Conservation (phyloP, 805 yeast species). For the Zygosaccharomyces bailii region DNA sequence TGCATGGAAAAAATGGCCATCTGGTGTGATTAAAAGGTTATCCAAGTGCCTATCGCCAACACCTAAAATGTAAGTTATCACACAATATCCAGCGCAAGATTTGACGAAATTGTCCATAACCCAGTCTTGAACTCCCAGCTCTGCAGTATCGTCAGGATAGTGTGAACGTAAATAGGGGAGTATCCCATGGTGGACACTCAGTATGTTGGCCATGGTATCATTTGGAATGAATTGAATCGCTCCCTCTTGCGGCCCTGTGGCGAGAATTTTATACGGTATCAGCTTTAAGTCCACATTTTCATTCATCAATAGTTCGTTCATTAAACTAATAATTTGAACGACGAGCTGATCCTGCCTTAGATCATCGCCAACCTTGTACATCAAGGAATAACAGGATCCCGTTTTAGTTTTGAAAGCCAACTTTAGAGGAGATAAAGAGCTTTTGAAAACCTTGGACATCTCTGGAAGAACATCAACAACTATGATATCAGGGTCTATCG, state of each 20-base stretch:
- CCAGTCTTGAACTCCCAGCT: slow-evolving; percentile 39
- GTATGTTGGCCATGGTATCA: slow-evolving; percentile 76
- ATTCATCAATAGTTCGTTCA: slow-evolving; percentile 83
- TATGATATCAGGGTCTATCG: slow-evolving; percentile 75
- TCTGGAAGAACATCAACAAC: slow-evolving; percentile 76
- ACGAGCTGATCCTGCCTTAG: slow-evolving; percentile 94
- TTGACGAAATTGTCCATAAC: slow-evolving; percentile 93
- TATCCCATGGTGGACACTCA: slow-evolving; percentile 72
- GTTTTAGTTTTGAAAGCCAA: slow-evolving; percentile 63
- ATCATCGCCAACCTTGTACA: slow-evolving; percentile 95
- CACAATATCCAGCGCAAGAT: slow-evolving; percentile 97
- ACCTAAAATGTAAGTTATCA: slow-evolving; percentile 87
- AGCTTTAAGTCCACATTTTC: slow-evolving; percentile 86
- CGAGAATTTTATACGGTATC: slow-evolving; percentile 85
- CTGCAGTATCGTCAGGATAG: slow-evolving; percentile 49
- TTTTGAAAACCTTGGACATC: slow-evolving; percentile 83
- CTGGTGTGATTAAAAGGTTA: slow-evolving; percentile 73
- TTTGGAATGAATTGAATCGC: slow-evolving; percentile 93
- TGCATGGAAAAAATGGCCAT: slow-evolving; percentile 93
- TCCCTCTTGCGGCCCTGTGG: slow-evolving; percentile 89
- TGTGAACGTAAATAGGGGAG: slow-evolving; percentile 64
- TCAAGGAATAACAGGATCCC: slow-evolving; percentile 62
- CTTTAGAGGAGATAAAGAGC: slow-evolving; percentile 85
- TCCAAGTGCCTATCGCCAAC: slow-evolving; percentile 98
- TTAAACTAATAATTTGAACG: slow-evolving; percentile 84